These are phyloP conservation scores for Ensete ventricosum DNA, from an alignment of 176 grass and related monocot species.

Conservation along the genomic window DNA sequence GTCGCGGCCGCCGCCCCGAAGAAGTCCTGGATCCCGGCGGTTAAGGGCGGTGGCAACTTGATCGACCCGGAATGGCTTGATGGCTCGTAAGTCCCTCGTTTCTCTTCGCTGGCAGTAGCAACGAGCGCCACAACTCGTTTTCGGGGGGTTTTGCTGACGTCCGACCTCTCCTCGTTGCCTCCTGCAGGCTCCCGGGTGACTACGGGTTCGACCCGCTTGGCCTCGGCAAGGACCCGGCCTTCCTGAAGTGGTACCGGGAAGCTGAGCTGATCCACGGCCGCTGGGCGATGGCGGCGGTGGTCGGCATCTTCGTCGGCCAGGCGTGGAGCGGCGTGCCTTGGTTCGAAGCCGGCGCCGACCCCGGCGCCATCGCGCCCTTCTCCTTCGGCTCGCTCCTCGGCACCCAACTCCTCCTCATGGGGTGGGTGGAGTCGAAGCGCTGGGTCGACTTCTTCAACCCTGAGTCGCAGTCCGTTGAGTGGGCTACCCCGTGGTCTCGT, in stretches of 20 bases:
- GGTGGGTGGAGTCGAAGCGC: conserved; percentile 94
- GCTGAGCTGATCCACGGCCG: conserved; percentile 96
- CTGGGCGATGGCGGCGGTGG: conserved; percentile 87
- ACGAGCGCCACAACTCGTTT: not conserved
- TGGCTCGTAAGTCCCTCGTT: conserved; percentile 57
- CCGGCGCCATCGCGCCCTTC: conserved; percentile 78
- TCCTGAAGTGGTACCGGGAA: conserved; percentile 98
- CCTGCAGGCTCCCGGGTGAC: conserved; percentile 63
- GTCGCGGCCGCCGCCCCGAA: conserved; percentile 43
- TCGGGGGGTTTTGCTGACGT: not conserved
- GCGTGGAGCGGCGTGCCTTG: conserved; percentile 92
- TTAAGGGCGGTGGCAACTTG: conserved; percentile 66
- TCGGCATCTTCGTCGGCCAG: conserved; percentile 92
- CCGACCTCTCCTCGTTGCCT: not conserved
- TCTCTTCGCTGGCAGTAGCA: not conserved
- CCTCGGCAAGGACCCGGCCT: conserved; percentile 86
- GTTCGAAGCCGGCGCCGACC: conserved; percentile 92
- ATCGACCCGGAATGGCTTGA: conserved; percentile 87
- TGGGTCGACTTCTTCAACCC: conserved; percentile 99
- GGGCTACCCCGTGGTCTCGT: conserved; percentile 94
- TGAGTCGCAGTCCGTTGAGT: conserved; percentile 81
- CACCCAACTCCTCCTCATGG: conserved; percentile 94
- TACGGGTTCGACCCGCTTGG: conserved; percentile 91
- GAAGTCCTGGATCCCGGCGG: conserved; percentile 82
- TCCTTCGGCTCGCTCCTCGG: conserved; percentile 88